phyloP scores from a whole-genome alignment of 306 rosid genomes.

The Castanea mollissima region DNA sequence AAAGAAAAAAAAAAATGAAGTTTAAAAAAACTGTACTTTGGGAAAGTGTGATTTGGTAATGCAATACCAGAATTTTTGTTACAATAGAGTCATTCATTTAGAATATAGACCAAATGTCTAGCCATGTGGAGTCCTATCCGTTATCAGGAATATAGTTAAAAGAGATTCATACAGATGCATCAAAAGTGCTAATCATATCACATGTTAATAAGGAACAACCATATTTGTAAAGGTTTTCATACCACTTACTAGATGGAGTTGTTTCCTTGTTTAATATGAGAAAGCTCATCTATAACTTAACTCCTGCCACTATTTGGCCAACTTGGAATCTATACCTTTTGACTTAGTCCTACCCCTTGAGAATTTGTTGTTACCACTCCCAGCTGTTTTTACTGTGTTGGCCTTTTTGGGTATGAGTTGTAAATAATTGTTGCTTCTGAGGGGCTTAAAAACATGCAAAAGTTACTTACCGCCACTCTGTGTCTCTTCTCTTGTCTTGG shows the following conservation, averaged over 20 bases:
- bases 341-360: not conserved
- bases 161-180: too few species aligned
- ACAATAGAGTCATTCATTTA: too few species aligned
- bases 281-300: not conserved
- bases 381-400: not conserved
- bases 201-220: too few species aligned
- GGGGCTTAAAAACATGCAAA: not conserved
- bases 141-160: too few species aligned
- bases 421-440: not conserved
- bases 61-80: too few species aligned
- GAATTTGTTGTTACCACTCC: not conserved
- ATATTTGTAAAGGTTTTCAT: not conserved
- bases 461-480: too few species aligned
- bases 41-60: too few species aligned
- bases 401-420: not conserved
- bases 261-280: not conserved
- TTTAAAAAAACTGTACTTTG: too few species aligned
- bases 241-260: not conserved
- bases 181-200: too few species aligned
- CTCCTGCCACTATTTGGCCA: not conserved
- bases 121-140: too few species aligned
- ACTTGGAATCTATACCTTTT: not conserved
- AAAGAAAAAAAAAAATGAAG: not conserved
- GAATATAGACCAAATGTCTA: too few species aligned
- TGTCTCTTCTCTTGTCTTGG: too few species aligned